Evolutionary conservation across 495 filamentous ascomycete species (phyloP).

Genomic region (Neurospora sp.): DNA sequence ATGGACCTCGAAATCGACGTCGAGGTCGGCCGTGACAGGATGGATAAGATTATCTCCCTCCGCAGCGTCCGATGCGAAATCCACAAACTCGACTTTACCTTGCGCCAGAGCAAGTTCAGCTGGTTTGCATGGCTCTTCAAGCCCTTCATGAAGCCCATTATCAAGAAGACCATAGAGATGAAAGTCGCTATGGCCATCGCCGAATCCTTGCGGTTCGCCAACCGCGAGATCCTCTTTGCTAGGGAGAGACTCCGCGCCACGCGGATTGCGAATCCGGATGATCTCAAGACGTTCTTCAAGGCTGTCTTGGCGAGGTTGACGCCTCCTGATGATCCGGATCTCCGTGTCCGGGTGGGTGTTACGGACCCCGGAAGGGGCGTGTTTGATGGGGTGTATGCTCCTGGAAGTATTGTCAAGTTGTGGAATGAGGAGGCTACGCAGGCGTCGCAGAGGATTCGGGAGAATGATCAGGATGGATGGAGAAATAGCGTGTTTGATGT

Average conservation of each 20-base stretch:
- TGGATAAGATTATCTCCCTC: constrained; percentile 75
- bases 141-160: constrained; percentile 68
- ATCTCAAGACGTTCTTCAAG: constrained; percentile 68
- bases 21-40: constrained; percentile 59
- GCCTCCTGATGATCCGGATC: constrained; percentile 60
- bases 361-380: constrained; percentile 51
- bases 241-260: constrained; percentile 79
- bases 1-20: constrained; percentile 79
- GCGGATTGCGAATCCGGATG: constrained; percentile 68
- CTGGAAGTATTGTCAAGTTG: constrained; percentile 74
- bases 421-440: constrained; percentile 70
- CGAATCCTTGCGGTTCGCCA: constrained; percentile 56
- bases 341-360: constrained; percentile 61
- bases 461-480: constrained; percentile 64
- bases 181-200: constrained; percentile 65
- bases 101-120: constrained; percentile 64
- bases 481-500: constrained; percentile 80
- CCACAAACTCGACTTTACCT: constrained; percentile 73
- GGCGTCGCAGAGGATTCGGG: constrained; percentile 50
- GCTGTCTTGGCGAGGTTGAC: constrained; percentile 67
- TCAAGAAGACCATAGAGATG: constrained; percentile 69
- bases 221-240: constrained; percentile 78
- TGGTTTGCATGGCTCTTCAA: constrained; percentile 76
- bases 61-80: constrained; percentile 65
- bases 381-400: constrained; percentile 78